These are phyloP conservation scores for Phytophthora brassicae DNA, from an alignment of 352 stramenopile species.

Conservation along the genomic window DNA sequence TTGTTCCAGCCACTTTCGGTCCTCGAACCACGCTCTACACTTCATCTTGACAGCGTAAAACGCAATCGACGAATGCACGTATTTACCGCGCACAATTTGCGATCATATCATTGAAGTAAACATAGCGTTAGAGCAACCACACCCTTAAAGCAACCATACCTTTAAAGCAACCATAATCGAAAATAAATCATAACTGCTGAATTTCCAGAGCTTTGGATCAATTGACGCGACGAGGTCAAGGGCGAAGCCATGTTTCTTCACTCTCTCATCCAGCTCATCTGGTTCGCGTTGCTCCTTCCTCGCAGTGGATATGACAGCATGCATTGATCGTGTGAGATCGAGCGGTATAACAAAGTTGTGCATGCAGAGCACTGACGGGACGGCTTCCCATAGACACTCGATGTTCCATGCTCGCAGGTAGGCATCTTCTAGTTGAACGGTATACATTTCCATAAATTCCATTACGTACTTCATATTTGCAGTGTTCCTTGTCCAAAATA, in stretches of 20 bases:
- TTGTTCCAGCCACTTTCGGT: constrained; percentile 11
- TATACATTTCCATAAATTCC: constrained; percentile 7
- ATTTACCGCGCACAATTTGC: too few species aligned
- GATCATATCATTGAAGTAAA: too few species aligned
- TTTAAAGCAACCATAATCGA: constrained; percentile 8
- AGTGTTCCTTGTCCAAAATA: background rate
- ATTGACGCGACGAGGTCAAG: background rate
- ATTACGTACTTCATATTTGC: constrained; percentile 3
- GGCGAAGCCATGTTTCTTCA: constrained; percentile 1
- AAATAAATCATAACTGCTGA: constrained; percentile 12
- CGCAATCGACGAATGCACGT: background rate
- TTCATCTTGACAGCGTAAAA: constrained; percentile 6
- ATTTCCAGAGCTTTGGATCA: constrained; percentile 3
- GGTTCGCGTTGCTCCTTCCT: background rate
- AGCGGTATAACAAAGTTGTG: constrained; percentile 7
- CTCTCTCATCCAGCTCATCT: background rate
- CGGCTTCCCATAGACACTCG: background rate
- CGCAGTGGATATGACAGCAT: background rate
- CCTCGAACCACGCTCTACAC: constrained; percentile 1
- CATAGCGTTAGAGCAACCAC: background rate
- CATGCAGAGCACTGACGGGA: background rate
- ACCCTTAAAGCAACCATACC: too few species aligned
- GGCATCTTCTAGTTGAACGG: constrained; percentile 1
- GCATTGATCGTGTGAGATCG: constrained; percentile 3
- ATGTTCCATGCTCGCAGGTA: constrained; percentile 3